phyloP scores from a whole-genome alignment of 2,329 filamentous ascomycete genomes.

The Sclerotinia subarctica region DNA sequence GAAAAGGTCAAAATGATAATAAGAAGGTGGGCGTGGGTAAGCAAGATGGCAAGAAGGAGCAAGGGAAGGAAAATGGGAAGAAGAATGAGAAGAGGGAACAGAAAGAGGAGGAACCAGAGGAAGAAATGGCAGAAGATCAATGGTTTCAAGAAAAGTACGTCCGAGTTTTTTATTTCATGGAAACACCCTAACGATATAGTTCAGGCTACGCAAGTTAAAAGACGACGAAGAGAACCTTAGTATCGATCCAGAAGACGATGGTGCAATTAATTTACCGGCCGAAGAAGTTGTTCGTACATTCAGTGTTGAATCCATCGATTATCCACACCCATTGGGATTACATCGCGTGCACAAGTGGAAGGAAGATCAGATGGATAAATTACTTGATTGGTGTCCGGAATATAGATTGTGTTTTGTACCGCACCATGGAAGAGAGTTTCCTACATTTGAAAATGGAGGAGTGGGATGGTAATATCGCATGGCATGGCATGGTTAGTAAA shows the following conservation, averaged over 20 bases:
- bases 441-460: constrained; percentile 14
- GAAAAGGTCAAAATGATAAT: background rate
- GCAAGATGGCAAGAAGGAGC: background rate
- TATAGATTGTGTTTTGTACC: constrained; percentile 29
- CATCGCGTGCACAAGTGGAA: constrained; percentile 36
- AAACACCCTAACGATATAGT: background rate
- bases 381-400: constrained; percentile 35
- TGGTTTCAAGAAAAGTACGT: constrained; percentile 36
- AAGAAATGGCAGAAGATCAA: constrained; percentile 34
- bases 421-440: constrained; percentile 4
- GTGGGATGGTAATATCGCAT: constrained; percentile 3
- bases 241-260: constrained; percentile 27
- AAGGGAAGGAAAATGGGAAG: background rate
- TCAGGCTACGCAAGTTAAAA: constrained; percentile 30
- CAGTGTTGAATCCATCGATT: constrained; percentile 36
- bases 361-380: constrained; percentile 25
- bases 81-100: constrained; percentile 22
- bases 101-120: constrained; percentile 2
- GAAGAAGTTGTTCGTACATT: constrained; percentile 36
- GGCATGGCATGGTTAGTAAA: background rate
- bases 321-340: constrained; percentile 37
- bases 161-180: background rate
- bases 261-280: constrained; percentile 33
- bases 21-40: background rate
- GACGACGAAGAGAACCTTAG: constrained; percentile 27